A percentile compares a stretch with the other conserved stretches of the same genome.
These are phyloP conservation scores for Austroboletus novae-zelandiae DNA, from an alignment of 1,284 basidiomycete genomes.

Conservation along the genomic window DNA sequence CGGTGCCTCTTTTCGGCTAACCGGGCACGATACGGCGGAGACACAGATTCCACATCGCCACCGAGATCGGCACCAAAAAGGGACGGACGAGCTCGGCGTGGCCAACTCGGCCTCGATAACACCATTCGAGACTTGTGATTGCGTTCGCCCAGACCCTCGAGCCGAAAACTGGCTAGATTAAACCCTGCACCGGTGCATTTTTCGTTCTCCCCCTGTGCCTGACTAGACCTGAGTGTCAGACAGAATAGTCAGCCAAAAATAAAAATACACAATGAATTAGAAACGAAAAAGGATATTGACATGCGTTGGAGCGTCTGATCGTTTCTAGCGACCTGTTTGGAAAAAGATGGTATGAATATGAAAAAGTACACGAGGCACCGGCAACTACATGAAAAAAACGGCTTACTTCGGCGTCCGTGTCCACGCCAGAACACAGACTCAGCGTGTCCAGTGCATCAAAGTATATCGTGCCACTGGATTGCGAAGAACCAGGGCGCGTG, in stretches of 20 bases:
- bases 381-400: neutral
- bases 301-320: slow-evolving; percentile 7
- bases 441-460: slow-evolving; percentile 24
- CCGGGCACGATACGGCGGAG: neutral
- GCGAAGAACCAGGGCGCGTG: neutral
- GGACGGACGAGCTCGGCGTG: neutral
- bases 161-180: slow-evolving; percentile 16
- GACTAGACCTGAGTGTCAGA: neutral
- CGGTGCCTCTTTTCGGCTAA: neutral
- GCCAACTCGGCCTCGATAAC: no score
- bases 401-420: slow-evolving; percentile 11
- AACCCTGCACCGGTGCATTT: slow-evolving; percentile 13
- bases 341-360: neutral
- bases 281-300: slow-evolving; percentile 17
- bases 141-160: slow-evolving; percentile 13
- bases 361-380: slow-evolving; percentile 4
- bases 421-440: slow-evolving; percentile 1
- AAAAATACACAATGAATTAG: slow-evolving; percentile 2
- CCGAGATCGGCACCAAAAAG: neutral
- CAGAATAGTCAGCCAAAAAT: no score
- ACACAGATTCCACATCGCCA: neutral
- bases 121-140: neutral
- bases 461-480: slow-evolving; percentile 20
- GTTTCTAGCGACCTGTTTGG: slow-evolving; percentile 13
- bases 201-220: slow-evolving; percentile 7